Evolutionary conservation across 1,284 basidiomycete species (phyloP), one percentile per base, ranked within the genome.

Genomic region (Spongiforma sp.): DNA sequence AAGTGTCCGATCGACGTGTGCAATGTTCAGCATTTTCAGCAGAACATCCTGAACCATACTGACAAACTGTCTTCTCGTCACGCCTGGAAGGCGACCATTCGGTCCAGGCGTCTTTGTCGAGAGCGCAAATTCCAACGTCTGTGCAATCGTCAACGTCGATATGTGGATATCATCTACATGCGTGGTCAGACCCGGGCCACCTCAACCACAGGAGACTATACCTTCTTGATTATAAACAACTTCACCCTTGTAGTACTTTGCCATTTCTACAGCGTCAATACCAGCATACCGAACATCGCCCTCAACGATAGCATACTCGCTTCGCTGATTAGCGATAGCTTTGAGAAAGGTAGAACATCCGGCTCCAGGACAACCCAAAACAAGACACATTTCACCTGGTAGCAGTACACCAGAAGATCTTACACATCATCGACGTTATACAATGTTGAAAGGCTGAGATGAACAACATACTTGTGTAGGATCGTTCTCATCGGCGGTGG

Each of bases 191-290:
- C 17, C 19, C 48, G 2, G 30, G 48, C 2, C 32, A 28, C n/a
- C 33, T 21, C 5, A 61, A 28, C 15, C 17, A 50, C 3, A 10
- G 43, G 11, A 3, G 2, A 1, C 7, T 7, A n/a, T 64, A 86
- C 89, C 89, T 80, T 93, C 91, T 70, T 88, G 84, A 71, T 94
- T 95, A 78, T 95, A 96, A 21, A 91, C 88, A 17, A 94, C 92
- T 77, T 96, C 94, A 57, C 94, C 95, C 65, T 86, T 90, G 77
- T 90, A 92, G 62, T 81, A 75, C 67, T 87, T 87, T 3, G 80
- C 82, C 84, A 93, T 91, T 68, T 91, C 86, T 19, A 75, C 71
- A 0, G 89, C 86, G 59, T 81, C 79, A 60, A 94, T 92, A 8
- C 91, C 91, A 21, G 89, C 91, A 72, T 94, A 95, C 1, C 83